These are phyloP conservation scores for Xylaria digitata DNA, from an alignment of 2,329 filamentous ascomycete species.

Conservation along the genomic window DNA sequence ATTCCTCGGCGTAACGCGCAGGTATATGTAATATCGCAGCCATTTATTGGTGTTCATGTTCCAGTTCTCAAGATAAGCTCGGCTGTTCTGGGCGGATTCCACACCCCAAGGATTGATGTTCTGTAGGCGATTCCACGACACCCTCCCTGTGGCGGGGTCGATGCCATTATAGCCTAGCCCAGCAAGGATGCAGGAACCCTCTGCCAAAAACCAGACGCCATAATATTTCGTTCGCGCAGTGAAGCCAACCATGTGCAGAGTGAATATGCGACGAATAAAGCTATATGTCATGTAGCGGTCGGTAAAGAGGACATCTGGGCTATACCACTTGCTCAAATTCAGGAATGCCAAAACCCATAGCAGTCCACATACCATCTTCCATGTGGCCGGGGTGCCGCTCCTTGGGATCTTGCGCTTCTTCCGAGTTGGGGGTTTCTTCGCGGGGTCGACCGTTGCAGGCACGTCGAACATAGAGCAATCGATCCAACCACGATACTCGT, in stretches of 20 bases:
- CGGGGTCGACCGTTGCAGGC: slow-evolving; percentile 81
- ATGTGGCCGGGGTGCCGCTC: slow-evolving; percentile 84
- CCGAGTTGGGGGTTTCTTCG: slow-evolving; percentile 84
- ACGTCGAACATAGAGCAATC: slow-evolving; percentile 95
- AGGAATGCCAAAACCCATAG: slow-evolving; percentile 85
- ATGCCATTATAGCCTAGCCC: slow-evolving; percentile 95
- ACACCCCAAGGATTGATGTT: slow-evolving; percentile 90
- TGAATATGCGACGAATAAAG: slow-evolving; percentile 78
- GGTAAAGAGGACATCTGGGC: slow-evolving; percentile 70
- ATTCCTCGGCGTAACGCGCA: slow-evolving; percentile 92
- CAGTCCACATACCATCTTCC: slow-evolving; percentile 79
- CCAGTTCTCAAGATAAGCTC: slow-evolving; percentile 91
- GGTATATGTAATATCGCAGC: slow-evolving; percentile 94
- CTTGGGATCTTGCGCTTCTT: slow-evolving; percentile 93
- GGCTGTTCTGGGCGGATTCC: slow-evolving; percentile 92
- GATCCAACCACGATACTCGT: slow-evolving; percentile 91
- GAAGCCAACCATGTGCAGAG: slow-evolving; percentile 85
- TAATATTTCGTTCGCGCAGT: slow-evolving; percentile 93
- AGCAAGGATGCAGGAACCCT: slow-evolving; percentile 92
- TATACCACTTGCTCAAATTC: slow-evolving; percentile 75
- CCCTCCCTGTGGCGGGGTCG: slow-evolving; percentile 83
- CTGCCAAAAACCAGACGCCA: slow-evolving; percentile 91
- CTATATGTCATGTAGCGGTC: slow-evolving; percentile 74
- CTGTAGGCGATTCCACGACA: slow-evolving; percentile 87
- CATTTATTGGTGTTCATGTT: slow-evolving; percentile 99